These are phyloP conservation scores for Penicillium chermesinum DNA, from an alignment of 495 filamentous ascomycete genomes.

Conservation along the genomic window DNA sequence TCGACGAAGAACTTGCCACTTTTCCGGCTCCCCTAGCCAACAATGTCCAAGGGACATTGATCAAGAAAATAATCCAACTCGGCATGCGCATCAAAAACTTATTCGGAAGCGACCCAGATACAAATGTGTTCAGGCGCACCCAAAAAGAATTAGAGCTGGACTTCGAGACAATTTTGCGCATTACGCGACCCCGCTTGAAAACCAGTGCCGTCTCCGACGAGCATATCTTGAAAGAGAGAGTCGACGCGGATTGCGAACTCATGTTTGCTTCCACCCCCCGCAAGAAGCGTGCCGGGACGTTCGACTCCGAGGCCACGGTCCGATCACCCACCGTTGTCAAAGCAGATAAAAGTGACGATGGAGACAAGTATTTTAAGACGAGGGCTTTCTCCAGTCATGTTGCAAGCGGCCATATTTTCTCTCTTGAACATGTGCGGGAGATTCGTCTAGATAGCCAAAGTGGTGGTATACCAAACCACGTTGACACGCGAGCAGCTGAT, in stretches of 20 bases:
- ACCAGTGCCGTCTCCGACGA: conserved; percentile 1
- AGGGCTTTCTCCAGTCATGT: too few relatives aligned
- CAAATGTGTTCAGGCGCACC: conserved; percentile 31
- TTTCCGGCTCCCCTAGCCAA: conserved; percentile 53
- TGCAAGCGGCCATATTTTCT: too few relatives aligned
- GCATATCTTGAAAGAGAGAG: neutral
- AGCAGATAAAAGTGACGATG: neutral
- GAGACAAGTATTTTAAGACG: neutral
- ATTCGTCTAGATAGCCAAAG: conserved; percentile 36
- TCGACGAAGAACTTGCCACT: conserved; percentile 42
- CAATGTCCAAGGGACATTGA: conserved; percentile 33
- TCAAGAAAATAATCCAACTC: conserved; percentile 29
- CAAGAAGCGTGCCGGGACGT: too few relatives aligned
- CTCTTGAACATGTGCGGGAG: conserved; percentile 24
- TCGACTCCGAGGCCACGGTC: too few relatives aligned
- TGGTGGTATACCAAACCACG: conserved; percentile 35
- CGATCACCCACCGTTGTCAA: neutral
- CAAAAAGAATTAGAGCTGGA: conserved; percentile 34
- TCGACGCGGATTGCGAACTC: conserved; percentile 31
- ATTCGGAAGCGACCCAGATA: conserved; percentile 30
- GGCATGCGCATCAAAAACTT: conserved; percentile 26
- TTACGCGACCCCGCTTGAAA: conserved; percentile 33
- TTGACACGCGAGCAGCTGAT: conserved; percentile 40
- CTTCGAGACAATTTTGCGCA: conserved; percentile 30
- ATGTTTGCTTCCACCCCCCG: neutral